Evolutionary conservation across 139 green algal genomes (phyloP), one percentile per base, ranked within the genome.

Genomic region (Chlorella sp.): DNA sequence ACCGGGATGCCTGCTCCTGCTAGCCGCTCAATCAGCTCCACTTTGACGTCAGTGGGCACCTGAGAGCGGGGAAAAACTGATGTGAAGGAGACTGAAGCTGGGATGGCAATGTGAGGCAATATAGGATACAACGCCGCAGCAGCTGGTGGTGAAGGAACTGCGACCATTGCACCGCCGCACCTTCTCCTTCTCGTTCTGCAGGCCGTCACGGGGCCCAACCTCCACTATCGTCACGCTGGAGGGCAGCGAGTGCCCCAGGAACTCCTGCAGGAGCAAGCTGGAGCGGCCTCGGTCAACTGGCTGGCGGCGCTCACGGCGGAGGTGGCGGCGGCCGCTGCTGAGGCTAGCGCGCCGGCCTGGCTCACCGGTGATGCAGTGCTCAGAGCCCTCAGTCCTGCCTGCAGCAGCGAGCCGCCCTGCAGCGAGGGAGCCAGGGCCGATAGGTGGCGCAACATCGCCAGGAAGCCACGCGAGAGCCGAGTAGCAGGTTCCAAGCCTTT

Each of bases 151-250:
- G n/a, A n/a, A n/a, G n/a, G n/a, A n/a, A n/a, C 9, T 65, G 56
- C 56, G 22, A 20, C 22, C 56, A 65, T 65, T 24, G 22, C 56
- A 65, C 69, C 20, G 14, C 9, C 48, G 16, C 74, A 93, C 84
- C 77, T 74, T 60, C 24, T 77, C 48, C 2, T 73, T 34, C 88
- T 98, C 96, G 74, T 98, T 98, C 82, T 98, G 96, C 48, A 98
- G 91, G 22, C 96, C 96, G 73, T 98, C 96, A 0, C 95, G 83
- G 0, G 95, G 94, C 1, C 94, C 93, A 17, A 98, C 95, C 70
- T 98, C 95, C 19, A 96, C 94, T 11, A 98, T 91, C 0, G 73
- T 88, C 0, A 95, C 93, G 56, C 48, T 86, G 24, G 75, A 40
- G 0, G 92, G 91, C 43, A 94, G 80, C 16, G 62, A 11, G 8